A percentile compares a stretch with the other conserved stretches of the same genome.
These are phyloP conservation scores for Trichothecium sympodiale DNA, from an alignment of 2,329 filamentous ascomycete species.

Conservation along the genomic window DNA sequence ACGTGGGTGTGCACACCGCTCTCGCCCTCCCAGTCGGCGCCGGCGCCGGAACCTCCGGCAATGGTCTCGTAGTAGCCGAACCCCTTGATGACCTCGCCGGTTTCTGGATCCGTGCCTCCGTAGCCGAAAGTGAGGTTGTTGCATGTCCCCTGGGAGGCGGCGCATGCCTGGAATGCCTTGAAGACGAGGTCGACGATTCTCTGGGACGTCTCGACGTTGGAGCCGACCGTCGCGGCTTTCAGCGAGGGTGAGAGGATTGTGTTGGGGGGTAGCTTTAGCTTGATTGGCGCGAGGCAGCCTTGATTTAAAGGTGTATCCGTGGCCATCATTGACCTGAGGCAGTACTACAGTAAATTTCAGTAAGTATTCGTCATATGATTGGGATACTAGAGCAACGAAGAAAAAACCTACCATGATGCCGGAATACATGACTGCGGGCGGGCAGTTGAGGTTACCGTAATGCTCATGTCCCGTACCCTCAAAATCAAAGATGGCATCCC, in stretches of 20 bases:
- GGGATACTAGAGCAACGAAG: too few relatives aligned
- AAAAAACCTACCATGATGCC: constrained; percentile 13
- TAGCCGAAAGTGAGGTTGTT: constrained; percentile 76
- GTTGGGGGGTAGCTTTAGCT: constrained; percentile 13
- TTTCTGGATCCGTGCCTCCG: constrained; percentile 25
- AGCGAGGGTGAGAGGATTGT: constrained; percentile 21
- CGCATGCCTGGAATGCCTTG: constrained; percentile 63
- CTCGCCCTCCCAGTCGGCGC: constrained; percentile 61
- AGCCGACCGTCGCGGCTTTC: constrained; percentile 20
- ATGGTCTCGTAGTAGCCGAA: constrained; percentile 88
- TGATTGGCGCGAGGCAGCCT: constrained; percentile 36
- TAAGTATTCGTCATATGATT: too few relatives aligned
- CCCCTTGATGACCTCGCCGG: constrained; percentile 28
- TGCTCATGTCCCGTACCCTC: constrained; percentile 16
- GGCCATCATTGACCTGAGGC: constrained; percentile 18
- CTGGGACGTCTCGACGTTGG: constrained; percentile 21
- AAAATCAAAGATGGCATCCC: constrained; percentile 57
- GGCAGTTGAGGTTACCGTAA: constrained; percentile 18
- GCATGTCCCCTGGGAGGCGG: constrained; percentile 64
- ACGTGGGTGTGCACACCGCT: constrained; percentile 74
- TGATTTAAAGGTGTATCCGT: constrained; percentile 21
- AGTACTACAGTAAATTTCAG: constrained; percentile 9
- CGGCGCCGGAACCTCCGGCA: constrained; percentile 65
- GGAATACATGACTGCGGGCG: constrained; percentile 17
- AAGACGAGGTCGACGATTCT: constrained; percentile 52